Base-by-base conservation (phyloP, 2,329 filamentous ascomycete species). In the Aspergillus sp. region DNA sequence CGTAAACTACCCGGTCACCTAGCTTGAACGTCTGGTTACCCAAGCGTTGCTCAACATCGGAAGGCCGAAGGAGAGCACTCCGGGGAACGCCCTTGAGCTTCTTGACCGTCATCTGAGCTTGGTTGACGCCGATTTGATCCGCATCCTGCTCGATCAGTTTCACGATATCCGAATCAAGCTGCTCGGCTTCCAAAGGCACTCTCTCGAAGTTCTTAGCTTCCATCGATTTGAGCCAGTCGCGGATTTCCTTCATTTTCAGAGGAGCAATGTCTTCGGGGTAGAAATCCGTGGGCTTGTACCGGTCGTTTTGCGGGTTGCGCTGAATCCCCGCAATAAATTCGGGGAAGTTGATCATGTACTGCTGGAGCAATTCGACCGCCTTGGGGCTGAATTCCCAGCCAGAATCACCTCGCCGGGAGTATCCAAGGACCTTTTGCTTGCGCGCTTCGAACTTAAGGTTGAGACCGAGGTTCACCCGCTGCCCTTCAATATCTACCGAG, bases 371-470 rank as follows among this genome's bases (percentile, higher is more conserved):
- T 50, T 89, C 84, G 58, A 97, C 83, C 1, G 95, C 93, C 66
- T 91, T 89, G 53, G 86, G 84, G 70, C 93, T 97, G 74, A 96
- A 99, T 75, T 99, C 95, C 96, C 96, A 99, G 6, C 96, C 95
- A 29, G 87, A 90, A 12, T 87, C 82, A 4, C 88, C 88, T 71
- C 95, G 95, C 68, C 92, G 90, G 24, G 94, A 96, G 76, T 97
- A 99, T 0, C 95, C 95, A 32, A 99, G 80, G 6, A 99, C 95
- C 79, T 99, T 99, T 67, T 93, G 84, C 77, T 97, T 96, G 78
- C 91, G 94, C 2, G 87, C 91, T 73, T 99, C 95, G 61, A 99
- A 99, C 75, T 99, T 99, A 66, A 99, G 83, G 71, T 99, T 99
- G 62, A 99, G 82, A 0, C 95, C 95, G 24, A 99, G 81, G 69